Conservation (phyloP, 2,329 filamentous ascomycete species). For the Aspergillus brunneoviolaceus region DNA sequence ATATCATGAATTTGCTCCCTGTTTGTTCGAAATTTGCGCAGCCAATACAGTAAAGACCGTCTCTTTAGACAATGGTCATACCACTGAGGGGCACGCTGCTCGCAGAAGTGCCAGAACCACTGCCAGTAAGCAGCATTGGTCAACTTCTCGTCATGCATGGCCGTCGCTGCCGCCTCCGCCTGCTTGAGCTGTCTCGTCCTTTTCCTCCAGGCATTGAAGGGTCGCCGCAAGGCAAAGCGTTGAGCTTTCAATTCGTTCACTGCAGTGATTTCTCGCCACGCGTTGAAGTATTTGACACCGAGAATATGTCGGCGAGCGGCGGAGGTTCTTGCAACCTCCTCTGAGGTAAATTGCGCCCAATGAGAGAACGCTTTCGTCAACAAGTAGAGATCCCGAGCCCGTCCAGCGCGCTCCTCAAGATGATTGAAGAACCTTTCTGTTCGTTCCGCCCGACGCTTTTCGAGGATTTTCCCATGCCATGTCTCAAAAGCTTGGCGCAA, state of each 20-base stretch:
- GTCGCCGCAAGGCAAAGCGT: slow-evolving; percentile 54
- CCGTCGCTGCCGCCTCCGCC: slow-evolving; percentile 35
- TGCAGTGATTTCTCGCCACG: slow-evolving; percentile 66
- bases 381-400: slow-evolving; percentile 65
- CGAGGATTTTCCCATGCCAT: slow-evolving; percentile 46
- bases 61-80: slow-evolving; percentile 43
- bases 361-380: slow-evolving; percentile 64
- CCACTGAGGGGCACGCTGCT: slow-evolving; percentile 45
- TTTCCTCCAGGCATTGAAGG: slow-evolving; percentile 54
- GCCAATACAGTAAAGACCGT: slow-evolving; percentile 43
- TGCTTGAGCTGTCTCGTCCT: slow-evolving; percentile 39
- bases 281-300: slow-evolving; percentile 65
- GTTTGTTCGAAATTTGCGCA: slow-evolving; percentile 40
- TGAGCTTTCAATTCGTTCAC: slow-evolving; percentile 57
- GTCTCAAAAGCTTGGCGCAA: slow-evolving; percentile 54
- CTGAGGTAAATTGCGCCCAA: slow-evolving; percentile 66
- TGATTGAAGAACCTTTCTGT: slow-evolving; percentile 56
- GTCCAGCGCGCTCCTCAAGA: slow-evolving; percentile 59
- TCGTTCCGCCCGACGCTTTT: slow-evolving; percentile 44
- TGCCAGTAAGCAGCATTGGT: slow-evolving; percentile 39
- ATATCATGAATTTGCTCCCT: slow-evolving; percentile 42
- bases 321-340: slow-evolving; percentile 65
- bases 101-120: slow-evolving; percentile 48
- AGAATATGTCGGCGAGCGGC: slow-evolving; percentile 70
- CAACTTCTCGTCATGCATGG: slow-evolving; percentile 31